phyloP scores from a whole-genome alignment of 495 filamentous ascomycete genomes.

The Penicillium nucicola region DNA sequence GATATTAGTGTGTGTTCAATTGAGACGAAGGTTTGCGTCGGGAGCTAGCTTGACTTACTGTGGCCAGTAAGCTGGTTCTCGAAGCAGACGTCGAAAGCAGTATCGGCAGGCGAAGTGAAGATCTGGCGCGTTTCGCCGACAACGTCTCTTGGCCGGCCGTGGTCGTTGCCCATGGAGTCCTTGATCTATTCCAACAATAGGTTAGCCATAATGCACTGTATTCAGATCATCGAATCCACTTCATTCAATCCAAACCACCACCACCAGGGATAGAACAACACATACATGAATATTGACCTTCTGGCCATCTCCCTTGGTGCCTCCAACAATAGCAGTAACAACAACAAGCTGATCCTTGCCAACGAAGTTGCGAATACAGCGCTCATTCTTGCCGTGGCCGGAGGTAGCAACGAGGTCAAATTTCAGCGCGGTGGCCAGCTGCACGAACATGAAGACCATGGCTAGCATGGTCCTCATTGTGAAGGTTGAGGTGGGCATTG shows the following conservation, averaged over 20 bases:
- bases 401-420: conserved; percentile 82
- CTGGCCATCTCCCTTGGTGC: conserved; percentile 88
- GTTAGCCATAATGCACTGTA: conserved; percentile 6
- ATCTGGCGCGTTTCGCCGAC: conserved; percentile 89
- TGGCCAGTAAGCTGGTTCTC: conserved; percentile 69
- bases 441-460: conserved; percentile 45
- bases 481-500: conserved; percentile 32
- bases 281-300: conserved; percentile 92
- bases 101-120: conserved; percentile 92
- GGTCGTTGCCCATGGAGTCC: conserved; percentile 93
- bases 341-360: conserved; percentile 92
- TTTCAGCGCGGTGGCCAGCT: conserved; percentile 74
- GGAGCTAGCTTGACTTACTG: conserved; percentile 54
- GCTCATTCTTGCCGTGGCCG: conserved; percentile 60
- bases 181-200: conserved; percentile 62
- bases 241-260: neutral
- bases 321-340: conserved; percentile 87
- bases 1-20: neutral
- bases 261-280: too few relatives aligned
- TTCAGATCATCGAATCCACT: too few relatives aligned
- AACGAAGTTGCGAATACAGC: conserved; percentile 98
- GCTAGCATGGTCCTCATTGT: conserved; percentile 35
- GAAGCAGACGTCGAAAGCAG: conserved; percentile 96
- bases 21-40: neutral
- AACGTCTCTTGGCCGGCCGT: conserved; percentile 85